Percentiles rank a stretch among this genome's conserved stretches.
Evolutionary conservation across 2,329 filamentous ascomycete species (phyloP).

Genomic region (Leptosphaerulina australis): DNA sequence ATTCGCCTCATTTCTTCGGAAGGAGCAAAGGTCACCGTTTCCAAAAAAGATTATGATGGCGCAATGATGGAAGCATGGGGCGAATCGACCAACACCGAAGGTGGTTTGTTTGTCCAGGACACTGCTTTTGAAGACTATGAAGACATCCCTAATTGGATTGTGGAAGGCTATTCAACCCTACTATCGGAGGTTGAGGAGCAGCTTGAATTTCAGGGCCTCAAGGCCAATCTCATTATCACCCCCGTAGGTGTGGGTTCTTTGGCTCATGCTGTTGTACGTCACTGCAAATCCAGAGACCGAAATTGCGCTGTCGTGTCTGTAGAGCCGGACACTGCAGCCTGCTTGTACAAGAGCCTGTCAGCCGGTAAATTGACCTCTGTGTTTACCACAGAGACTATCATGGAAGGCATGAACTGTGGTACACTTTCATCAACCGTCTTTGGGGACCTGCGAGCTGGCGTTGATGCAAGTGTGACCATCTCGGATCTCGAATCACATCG

Average conservation of each 20-base stretch:
- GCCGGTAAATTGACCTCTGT: constrained; percentile 58
- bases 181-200: constrained; percentile 71
- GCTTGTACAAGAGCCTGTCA: constrained; percentile 59
- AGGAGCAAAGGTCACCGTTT: constrained; percentile 64
- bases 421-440: constrained; percentile 71
- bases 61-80: constrained; percentile 59
- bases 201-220: constrained; percentile 49
- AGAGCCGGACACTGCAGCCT: constrained; percentile 70
- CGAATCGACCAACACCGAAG: constrained; percentile 47
- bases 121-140: constrained; percentile 70
- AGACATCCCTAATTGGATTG: constrained; percentile 73
- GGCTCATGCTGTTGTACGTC: constrained; percentile 69
- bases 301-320: constrained; percentile 64
- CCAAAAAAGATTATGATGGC: constrained; percentile 68
- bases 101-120: constrained; percentile 69
- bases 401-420: constrained; percentile 76
- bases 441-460: constrained; percentile 61
- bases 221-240: constrained; percentile 60
- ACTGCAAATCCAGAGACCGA: constrained; percentile 61
- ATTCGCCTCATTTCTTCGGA: constrained; percentile 64
- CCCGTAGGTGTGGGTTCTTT: constrained; percentile 77
- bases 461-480: constrained; percentile 67
- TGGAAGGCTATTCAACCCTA: constrained; percentile 79
- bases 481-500: constrained; percentile 67
- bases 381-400: constrained; percentile 67